phyloP scores from a whole-genome alignment of 2,329 filamentous ascomycete species.

The Penicillium psychrosexuale region DNA sequence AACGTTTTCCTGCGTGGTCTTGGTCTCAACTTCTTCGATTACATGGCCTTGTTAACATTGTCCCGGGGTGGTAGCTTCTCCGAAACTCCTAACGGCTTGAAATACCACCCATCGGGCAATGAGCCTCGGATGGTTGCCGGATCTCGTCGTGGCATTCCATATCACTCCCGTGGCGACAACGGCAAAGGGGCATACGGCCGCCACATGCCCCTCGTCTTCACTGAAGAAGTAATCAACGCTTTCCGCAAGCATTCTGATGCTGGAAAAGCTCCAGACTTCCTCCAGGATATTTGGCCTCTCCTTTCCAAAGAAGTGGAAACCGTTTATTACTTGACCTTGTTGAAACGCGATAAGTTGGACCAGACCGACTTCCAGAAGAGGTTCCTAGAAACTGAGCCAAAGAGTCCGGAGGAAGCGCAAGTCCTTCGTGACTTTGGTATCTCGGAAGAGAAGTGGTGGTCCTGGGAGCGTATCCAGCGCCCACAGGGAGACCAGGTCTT shows the following conservation, averaged over 20 bases:
- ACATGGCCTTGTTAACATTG: background rate
- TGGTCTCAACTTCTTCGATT: background rate
- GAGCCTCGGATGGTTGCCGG: background rate
- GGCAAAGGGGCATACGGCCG: background rate
- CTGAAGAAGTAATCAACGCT: background rate
- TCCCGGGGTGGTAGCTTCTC: background rate
- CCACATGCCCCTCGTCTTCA: background rate
- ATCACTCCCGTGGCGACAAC: background rate
- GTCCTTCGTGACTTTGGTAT: background rate
- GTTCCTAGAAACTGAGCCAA: background rate
- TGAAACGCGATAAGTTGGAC: background rate
- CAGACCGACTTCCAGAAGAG: background rate
- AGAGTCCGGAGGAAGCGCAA: background rate
- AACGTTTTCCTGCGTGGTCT: background rate
- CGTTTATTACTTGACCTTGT: background rate
- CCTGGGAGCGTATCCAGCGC: background rate
- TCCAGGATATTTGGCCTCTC: background rate
- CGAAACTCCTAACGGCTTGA: background rate
- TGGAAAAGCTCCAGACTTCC: background rate
- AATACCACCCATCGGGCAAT: background rate
- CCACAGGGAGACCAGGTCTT: background rate
- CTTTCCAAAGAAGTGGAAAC: background rate
- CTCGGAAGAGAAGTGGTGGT: background rate
- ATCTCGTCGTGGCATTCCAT: background rate
- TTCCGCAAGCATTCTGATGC: background rate